Evolutionary conservation across 371 early-diverging fungal species (phyloP).

Genomic region (Mortierella sp.): DNA sequence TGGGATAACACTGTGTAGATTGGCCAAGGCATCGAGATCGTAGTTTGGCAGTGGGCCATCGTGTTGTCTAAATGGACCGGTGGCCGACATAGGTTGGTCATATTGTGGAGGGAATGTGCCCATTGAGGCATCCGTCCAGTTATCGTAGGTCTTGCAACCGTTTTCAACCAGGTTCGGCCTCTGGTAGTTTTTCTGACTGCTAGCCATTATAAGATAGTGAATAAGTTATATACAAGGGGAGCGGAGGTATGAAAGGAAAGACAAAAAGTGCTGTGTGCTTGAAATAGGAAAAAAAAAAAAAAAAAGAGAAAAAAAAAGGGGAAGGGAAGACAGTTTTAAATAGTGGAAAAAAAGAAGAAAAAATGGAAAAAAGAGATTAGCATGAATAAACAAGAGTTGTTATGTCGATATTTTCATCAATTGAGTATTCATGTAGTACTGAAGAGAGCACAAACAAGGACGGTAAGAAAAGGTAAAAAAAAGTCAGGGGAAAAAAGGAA

Average conservation of each 20-base stretch:
- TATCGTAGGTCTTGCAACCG: neutral
- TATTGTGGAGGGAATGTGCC: too few species aligned
- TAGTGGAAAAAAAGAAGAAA: neutral
- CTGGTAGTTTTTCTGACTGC: neutral
- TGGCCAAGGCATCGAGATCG: too few species aligned
- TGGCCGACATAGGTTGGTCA: too few species aligned
- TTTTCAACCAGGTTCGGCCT: too few species aligned
- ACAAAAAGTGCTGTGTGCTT: neutral
- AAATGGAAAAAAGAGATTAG: neutral
- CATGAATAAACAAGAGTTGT: neutral
- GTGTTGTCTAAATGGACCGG: too few species aligned
- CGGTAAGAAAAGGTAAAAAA: too few species aligned
- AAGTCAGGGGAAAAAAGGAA: too few species aligned
- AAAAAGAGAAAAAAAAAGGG: neutral
- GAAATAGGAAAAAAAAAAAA: neutral
- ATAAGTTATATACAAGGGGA: too few species aligned
- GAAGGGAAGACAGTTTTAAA: neutral
- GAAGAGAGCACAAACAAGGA: neutral
- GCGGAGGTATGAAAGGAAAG: too few species aligned
- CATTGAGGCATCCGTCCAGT: neutral
- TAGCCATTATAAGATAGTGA: neutral
- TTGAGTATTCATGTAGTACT: too few species aligned
- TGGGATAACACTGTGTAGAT: too few species aligned
- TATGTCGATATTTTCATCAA: neutral
- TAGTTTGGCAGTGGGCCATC: too few species aligned